Conservation (phyloP, 768 basidiomycete species). For the Pleurotus djamor region DNA sequence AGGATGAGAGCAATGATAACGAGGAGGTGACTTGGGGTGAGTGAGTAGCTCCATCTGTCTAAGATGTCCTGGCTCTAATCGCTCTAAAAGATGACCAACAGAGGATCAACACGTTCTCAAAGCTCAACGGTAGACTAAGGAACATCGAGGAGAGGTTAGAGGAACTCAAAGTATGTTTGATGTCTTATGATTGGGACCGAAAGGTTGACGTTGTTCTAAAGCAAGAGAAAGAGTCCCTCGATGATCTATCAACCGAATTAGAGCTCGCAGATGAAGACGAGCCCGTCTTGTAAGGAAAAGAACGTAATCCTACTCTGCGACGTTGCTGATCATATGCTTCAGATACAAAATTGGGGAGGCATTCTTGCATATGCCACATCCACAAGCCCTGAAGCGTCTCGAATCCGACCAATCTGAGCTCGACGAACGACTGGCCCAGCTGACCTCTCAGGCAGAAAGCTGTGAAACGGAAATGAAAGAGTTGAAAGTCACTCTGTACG, state of each 20-base stretch:
- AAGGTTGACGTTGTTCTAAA: constrained; percentile 24
- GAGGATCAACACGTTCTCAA: constrained; percentile 89
- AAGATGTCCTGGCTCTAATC: constrained; percentile 5
- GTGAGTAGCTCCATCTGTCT: constrained; percentile 16
- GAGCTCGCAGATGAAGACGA: constrained; percentile 89
- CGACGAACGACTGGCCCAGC: constrained; percentile 47
- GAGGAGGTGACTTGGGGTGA: constrained; percentile 86
- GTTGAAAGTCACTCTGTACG: constrained; percentile 78
- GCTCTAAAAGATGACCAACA: constrained; percentile 71
- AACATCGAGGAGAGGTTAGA: constrained; percentile 72
- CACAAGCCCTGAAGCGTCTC: constrained; percentile 67
- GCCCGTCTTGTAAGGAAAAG: constrained; percentile 59
- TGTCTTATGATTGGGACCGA: neutral
- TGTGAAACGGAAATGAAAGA: constrained; percentile 78
- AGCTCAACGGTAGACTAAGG: constrained; percentile 78
- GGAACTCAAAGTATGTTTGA: constrained; percentile 59
- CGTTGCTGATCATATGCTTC: neutral
- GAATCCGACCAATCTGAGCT: constrained; percentile 66
- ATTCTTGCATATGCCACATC: constrained; percentile 76
- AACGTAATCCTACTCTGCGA: neutral
- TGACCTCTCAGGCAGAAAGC: constrained; percentile 53
- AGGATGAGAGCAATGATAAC: constrained; percentile 73
- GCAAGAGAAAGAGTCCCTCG: constrained; percentile 95
- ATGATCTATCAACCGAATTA: constrained; percentile 84
- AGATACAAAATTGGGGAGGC: constrained; percentile 92